A percentile compares a stretch with the other conserved stretches of the same genome.
Evolutionary conservation across 805 yeast genomes (phyloP).

Genomic region (Ogataea polymorpha): DNA sequence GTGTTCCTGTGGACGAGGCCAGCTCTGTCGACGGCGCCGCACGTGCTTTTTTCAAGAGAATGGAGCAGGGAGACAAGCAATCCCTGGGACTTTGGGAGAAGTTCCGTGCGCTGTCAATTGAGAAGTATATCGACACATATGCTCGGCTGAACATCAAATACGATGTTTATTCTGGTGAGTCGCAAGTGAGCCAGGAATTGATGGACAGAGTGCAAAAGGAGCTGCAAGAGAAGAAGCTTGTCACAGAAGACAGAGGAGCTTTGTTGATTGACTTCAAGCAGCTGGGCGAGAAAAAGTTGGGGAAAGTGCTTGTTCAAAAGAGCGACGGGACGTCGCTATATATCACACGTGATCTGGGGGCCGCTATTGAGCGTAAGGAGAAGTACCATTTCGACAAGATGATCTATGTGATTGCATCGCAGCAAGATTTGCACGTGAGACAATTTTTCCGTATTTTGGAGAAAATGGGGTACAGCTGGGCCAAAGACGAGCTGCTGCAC

Average conservation of each 20-base stretch:
- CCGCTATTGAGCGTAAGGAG: constrained; percentile 86
- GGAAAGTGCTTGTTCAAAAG: constrained; percentile 89
- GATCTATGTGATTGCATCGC: constrained; percentile 94
- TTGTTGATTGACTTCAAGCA: constrained; percentile 78
- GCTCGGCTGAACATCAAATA: constrained; percentile 87
- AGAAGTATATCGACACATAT: constrained; percentile 80
- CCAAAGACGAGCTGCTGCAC: constrained; percentile 62
- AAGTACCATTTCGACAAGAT: constrained; percentile 86
- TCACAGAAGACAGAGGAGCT: constrained; percentile 90
- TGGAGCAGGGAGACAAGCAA: constrained; percentile 90
- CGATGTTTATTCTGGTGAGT: constrained; percentile 92
- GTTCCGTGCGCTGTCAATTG: constrained; percentile 89
- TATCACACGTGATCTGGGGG: constrained; percentile 94
- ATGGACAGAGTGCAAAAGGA: constrained; percentile 64
- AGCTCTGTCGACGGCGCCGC: constrained; percentile 75
- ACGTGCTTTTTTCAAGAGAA: constrained; percentile 76
- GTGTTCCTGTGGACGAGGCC: constrained; percentile 44
- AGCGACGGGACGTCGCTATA: constrained; percentile 94
- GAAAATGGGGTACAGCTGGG: constrained; percentile 89
- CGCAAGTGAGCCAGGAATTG: constrained; percentile 75
- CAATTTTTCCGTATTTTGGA: constrained; percentile 94
- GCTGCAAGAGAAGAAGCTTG: constrained; percentile 65
- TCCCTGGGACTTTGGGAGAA: constrained; percentile 78
- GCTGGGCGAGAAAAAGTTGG: constrained; percentile 80
- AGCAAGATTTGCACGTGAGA: constrained; percentile 91